Percentiles rank a stretch among this genome's conserved stretches.
Conservation (phyloP, 164 flowering plant species). For the Annona squamosa region DNA sequence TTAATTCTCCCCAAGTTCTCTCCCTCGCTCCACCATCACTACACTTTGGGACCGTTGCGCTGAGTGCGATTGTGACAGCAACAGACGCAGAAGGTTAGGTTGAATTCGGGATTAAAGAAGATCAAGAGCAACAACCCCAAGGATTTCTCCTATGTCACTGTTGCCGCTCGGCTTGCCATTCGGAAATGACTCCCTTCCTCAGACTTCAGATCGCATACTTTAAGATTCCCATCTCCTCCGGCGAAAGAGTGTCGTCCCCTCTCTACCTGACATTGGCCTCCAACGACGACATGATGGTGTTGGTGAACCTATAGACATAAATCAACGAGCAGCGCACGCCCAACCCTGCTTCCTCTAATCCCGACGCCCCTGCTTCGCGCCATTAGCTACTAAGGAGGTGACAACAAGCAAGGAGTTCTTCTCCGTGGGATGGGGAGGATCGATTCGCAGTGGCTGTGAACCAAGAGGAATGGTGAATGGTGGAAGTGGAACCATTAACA, state of each 20-base stretch:
- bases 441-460: constrained; percentile 54
- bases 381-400: constrained; percentile 46
- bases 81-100: constrained; percentile 61
- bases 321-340: constrained; percentile 63
- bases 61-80: constrained; percentile 31
- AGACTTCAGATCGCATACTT: constrained; percentile 90
- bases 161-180: constrained; percentile 83
- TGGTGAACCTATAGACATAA: constrained; percentile 57
- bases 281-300: constrained; percentile 38
- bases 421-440: constrained; percentile 65
- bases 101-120: constrained; percentile 41
- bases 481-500: constrained; percentile 15
- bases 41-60: constrained; percentile 41
- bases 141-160: constrained; percentile 28
- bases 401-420: constrained; percentile 62
- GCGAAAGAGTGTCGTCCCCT: constrained; percentile 51
- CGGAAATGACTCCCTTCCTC: constrained; percentile 64
- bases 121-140: neutral
- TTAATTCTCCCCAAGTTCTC: constrained; percentile 12
- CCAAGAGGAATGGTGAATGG: constrained; percentile 8
- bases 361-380: constrained; percentile 17
- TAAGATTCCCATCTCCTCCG: constrained; percentile 49
- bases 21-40: constrained; percentile 2
- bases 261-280: constrained; percentile 80
- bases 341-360: constrained; percentile 67